Evolutionary conservation across 768 basidiomycete species (phyloP), one percentile per base, ranked within the genome.

Genomic region (Lentinula aciculospora): DNA sequence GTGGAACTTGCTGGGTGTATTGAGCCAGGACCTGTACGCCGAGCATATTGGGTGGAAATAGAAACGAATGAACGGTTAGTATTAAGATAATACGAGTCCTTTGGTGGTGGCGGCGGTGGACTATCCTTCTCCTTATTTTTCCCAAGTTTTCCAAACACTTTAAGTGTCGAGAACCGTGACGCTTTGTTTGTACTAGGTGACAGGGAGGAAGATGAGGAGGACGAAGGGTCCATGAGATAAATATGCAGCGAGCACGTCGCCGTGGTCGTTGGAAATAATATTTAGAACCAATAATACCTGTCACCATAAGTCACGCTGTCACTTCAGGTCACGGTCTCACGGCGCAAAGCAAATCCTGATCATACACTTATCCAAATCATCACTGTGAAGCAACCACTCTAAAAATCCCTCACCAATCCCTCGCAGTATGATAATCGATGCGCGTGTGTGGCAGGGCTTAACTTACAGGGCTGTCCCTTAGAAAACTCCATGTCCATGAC

Each of bases 91-190:
- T 74, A 74, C 6, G 73, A 65, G 62, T 89, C 87, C 69, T 89
- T 88, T 39, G 86, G 86, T 0, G 87, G 87, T 1, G 74, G 80
- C 6, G 81, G 82, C 0, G 84, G 84, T 0, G 84, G 82, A 29
- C 15, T 59, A 54, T 57, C 62, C 23, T 42, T 34, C 34, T 61
- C 51, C 44, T 63, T 64, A 58, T 55, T 53, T 31, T 37, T 40
- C 19, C 50, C 50, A 21, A 49, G 31, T 37, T 55, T 55, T 28
- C 58, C 53, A 47, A 66, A 63, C 21, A 62, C 60, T 48, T 58
- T 53, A 2, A 65, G 53, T 32, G 63, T 62, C 36, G 65, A 66
- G 57, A 66, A 66, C 19, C 65, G 56, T 15, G 62, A 61, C 36
- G 51, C 23, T 27, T 25, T 32, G 15, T n/a, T 25, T 10, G 8